Conservation (phyloP, 306 rosid genomes). For the Cicer chorassanicum region DNA sequence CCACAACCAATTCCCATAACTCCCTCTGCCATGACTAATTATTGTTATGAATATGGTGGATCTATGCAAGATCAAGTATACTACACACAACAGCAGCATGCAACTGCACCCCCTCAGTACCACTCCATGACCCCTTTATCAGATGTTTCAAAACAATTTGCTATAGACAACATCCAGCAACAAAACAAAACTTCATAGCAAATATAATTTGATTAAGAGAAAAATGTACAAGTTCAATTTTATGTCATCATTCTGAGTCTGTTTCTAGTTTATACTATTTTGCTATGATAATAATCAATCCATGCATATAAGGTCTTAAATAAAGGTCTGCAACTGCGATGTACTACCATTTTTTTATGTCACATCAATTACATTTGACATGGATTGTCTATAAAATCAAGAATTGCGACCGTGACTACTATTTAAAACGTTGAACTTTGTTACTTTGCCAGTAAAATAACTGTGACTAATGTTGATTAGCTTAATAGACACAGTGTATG, state of each 20-base stretch:
- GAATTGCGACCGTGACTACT: not conserved
- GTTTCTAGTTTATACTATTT: too few relatives aligned
- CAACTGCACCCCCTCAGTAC: conserved; percentile 56
- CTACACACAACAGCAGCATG: conserved; percentile 41
- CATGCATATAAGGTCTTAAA: too few relatives aligned
- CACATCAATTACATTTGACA: too few relatives aligned
- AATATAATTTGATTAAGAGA: conserved; percentile 29
- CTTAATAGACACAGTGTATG: not conserved
- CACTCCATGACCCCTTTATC: conserved; percentile 74
- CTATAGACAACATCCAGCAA: conserved; percentile 53
- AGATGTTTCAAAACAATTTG: conserved; percentile 66
- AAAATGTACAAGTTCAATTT: not conserved
- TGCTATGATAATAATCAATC: too few relatives aligned
- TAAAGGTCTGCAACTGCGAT: too few relatives aligned
- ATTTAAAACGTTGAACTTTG: not conserved
- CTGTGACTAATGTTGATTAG: not conserved
- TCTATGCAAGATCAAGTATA: conserved; percentile 33
- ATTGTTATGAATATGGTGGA: conserved; percentile 59
- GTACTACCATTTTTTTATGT: too few relatives aligned
- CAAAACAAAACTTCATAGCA: conserved; percentile 54
- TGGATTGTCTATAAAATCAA: not conserved
- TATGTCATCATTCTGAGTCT: too few relatives aligned
- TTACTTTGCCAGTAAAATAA: not conserved
- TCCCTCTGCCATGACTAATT: not conserved
- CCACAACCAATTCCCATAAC: not conserved